Percentiles rank a stretch among this genome's conserved stretches.
Conservation (phyloP, 768 basidiomycete species). For the Mycena sanguinolenta region DNA sequence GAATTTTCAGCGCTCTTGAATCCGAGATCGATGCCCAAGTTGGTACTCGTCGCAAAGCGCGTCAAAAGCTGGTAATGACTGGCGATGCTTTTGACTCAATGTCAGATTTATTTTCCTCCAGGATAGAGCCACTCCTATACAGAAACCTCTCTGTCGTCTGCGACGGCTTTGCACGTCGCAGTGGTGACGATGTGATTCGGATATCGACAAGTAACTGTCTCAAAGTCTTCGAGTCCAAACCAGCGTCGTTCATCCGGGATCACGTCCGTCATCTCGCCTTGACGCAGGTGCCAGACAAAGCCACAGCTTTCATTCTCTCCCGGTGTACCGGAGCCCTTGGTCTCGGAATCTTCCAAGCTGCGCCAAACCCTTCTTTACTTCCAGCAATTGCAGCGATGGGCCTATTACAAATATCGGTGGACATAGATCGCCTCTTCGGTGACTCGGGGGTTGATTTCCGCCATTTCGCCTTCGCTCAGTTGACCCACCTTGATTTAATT, state of each 20-base stretch:
- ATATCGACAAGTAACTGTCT: background rate
- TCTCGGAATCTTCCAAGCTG: background rate
- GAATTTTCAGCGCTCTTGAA: too few relatives aligned
- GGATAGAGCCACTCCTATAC: background rate
- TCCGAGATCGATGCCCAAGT: background rate
- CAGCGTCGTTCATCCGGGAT: background rate
- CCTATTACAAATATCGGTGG: background rate
- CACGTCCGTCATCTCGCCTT: background rate
- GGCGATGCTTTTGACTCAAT: too few relatives aligned
- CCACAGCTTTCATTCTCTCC: background rate
- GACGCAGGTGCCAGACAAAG: background rate
- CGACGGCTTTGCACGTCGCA: too few relatives aligned
- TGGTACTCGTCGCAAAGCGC: background rate
- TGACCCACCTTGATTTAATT: conserved; percentile 3
- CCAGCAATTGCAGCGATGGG: background rate
- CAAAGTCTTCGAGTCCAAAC: background rate
- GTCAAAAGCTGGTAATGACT: background rate
- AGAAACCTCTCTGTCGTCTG: background rate
- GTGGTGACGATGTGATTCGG: background rate
- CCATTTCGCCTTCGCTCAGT: background rate
- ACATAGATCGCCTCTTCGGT: background rate
- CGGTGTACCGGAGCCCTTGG: background rate
- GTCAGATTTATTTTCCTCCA: background rate
- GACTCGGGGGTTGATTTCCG: background rate
- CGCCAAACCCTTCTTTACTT: background rate